Percentiles rank a stretch among this genome's conserved stretches.
Conservation (phyloP, 441 rosid species). For the Gossypium trilobum region DNA sequence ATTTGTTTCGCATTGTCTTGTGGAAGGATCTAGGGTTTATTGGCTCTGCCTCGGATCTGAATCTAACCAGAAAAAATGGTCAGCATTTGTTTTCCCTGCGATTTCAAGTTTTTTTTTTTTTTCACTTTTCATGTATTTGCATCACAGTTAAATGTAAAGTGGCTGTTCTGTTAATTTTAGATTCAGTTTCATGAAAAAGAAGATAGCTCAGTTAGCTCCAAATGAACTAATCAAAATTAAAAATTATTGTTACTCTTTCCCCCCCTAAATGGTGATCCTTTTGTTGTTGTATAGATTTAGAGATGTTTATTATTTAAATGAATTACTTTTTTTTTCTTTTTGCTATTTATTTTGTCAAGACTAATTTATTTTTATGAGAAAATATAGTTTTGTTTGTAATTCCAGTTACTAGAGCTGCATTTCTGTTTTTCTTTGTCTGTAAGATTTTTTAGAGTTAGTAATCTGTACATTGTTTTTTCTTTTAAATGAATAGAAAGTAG, state of each 20-base stretch:
- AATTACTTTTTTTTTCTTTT: neutral
- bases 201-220: neutral
- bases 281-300: slow-evolving; percentile 5
- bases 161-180: neutral
- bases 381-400: neutral
- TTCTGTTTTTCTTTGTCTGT: neutral
- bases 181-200: neutral
- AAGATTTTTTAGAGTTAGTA: neutral
- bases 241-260: neutral
- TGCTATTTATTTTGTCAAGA: neutral
- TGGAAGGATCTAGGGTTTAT: slow-evolving; percentile 21
- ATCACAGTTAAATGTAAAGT: neutral
- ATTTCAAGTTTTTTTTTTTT: neutral
- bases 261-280: neutral
- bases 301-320: neutral
- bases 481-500: neutral
- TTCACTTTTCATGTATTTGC: neutral
- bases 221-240: neutral
- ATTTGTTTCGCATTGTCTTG: slow-evolving; percentile 14
- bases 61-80: slow-evolving; percentile 28
- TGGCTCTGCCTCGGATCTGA: slow-evolving; percentile 23
- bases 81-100: neutral
- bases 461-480: neutral
- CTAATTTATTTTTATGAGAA: neutral
- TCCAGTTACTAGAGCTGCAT: slow-evolving; percentile 1